These are phyloP conservation scores for Galeopsis tetrahit DNA, from an alignment of 257 asterid genomes.

Conservation along the genomic window DNA sequence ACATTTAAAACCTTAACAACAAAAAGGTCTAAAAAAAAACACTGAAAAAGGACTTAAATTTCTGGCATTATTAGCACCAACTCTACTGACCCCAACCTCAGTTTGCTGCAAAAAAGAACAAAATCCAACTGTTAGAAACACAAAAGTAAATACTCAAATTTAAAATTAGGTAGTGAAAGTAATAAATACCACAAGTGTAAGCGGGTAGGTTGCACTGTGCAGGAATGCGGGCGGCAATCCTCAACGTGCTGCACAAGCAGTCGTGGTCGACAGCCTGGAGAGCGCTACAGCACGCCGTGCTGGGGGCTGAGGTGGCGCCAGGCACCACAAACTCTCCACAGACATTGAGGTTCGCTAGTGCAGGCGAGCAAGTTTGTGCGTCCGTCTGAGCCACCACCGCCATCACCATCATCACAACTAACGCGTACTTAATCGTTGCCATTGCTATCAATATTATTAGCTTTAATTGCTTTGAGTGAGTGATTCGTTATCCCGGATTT, in stretches of 20 bases:
- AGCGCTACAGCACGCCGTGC: slow-evolving; percentile 55
- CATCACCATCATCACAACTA: slow-evolving; percentile 29
- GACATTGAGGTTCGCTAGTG: slow-evolving; percentile 49
- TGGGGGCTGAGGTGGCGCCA: slow-evolving; percentile 39
- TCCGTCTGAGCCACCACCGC: slow-evolving; percentile 37
- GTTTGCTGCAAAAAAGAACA: slow-evolving; percentile 34
- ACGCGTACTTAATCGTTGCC: slow-evolving; percentile 39
- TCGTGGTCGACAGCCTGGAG: slow-evolving; percentile 49
- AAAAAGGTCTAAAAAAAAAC: background rate
- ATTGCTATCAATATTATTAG: background rate
- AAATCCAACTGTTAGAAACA: background rate
- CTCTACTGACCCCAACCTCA: slow-evolving; percentile 24
- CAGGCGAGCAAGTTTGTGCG: slow-evolving; percentile 45
- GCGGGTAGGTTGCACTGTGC: slow-evolving; percentile 55
- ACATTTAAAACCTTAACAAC: slow-evolving; percentile 3
- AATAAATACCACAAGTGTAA: slow-evolving; percentile 37
- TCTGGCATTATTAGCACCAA: slow-evolving; percentile 27
- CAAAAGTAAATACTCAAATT: too few species aligned
- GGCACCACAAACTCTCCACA: slow-evolving; percentile 56
- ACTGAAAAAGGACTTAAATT: background rate
- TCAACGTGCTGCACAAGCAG: slow-evolving; percentile 51
- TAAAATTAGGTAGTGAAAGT: background rate
- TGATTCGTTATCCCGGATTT: background rate
- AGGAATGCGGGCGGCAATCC: slow-evolving; percentile 49
- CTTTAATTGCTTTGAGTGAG: background rate